phyloP scores from a whole-genome alignment of 257 asterid species.

The Orobanche coerulescens region DNA sequence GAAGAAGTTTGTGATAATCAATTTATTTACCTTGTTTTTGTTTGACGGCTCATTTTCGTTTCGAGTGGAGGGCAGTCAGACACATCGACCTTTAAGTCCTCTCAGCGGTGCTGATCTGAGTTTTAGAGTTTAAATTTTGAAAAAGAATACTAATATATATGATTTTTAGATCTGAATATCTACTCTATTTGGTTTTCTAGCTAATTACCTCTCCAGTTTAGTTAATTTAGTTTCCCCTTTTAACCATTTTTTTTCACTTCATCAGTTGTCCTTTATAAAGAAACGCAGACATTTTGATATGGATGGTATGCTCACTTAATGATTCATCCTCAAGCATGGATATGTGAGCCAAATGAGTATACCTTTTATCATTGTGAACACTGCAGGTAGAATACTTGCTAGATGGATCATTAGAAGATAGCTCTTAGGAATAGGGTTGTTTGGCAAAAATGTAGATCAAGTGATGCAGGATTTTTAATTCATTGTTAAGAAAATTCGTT shows the following conservation, averaged over 20 bases:
- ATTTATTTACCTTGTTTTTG: background rate
- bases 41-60: conserved; percentile 7
- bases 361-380: background rate
- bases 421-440: background rate
- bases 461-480: background rate
- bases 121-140: background rate
- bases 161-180: background rate
- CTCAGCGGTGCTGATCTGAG: background rate
- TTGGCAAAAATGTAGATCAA: background rate
- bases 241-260: background rate
- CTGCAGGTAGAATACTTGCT: conserved; percentile 8
- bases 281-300: background rate
- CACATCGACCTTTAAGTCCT: background rate
- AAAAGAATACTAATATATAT: background rate
- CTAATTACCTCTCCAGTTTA: background rate
- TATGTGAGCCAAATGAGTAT: background rate
- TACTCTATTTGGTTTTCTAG: background rate
- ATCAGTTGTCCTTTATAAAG: background rate
- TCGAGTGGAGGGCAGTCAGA: background rate
- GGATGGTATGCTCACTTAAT: background rate
- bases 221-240: background rate
- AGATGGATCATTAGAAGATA: background rate
- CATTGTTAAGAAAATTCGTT: background rate
- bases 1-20: background rate
- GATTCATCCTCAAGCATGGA: background rate